phyloP scores from a whole-genome alignment of 2,329 filamentous ascomycete genomes.

The Diatrype stigma region DNA sequence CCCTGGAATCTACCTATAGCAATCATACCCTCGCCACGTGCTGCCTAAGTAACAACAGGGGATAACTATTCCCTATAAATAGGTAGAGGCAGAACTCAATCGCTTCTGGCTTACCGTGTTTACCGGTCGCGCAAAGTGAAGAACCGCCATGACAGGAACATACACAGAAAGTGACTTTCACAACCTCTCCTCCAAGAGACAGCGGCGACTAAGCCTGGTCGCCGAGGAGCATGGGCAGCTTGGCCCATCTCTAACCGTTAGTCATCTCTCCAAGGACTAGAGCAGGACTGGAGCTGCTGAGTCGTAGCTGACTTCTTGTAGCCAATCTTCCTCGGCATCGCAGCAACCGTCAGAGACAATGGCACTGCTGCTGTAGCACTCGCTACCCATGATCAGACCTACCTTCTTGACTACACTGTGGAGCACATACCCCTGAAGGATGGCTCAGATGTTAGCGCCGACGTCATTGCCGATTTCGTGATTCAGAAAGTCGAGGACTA shows the following conservation, averaged over 20 bases:
- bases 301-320: slow-evolving; percentile 18
- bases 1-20: too few species aligned
- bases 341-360: slow-evolving; percentile 48
- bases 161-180: background rate
- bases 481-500: slow-evolving; percentile 55
- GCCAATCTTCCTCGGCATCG: slow-evolving; percentile 61
- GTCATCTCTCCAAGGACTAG: background rate
- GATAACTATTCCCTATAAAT: too few species aligned
- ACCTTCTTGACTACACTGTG: slow-evolving; percentile 69
- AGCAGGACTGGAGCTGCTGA: background rate
- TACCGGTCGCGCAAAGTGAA: background rate
- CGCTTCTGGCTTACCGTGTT: too few species aligned
- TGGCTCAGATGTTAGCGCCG: slow-evolving; percentile 31
- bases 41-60: too few species aligned
- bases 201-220: background rate
- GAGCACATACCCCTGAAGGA: slow-evolving; percentile 48
- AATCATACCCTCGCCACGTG: too few species aligned
- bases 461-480: slow-evolving; percentile 56
- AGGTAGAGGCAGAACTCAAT: too few species aligned
- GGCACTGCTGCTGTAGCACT: slow-evolving; percentile 57
- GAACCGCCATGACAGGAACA: background rate
- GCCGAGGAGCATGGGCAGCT: background rate
- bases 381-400: slow-evolving; percentile 69
- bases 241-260: background rate
- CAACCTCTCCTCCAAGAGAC: background rate